A percentile compares a stretch with the other conserved stretches of the same genome.
phyloP scores from a whole-genome alignment of 306 rosid species.

The Gastrolobium bilobum region DNA sequence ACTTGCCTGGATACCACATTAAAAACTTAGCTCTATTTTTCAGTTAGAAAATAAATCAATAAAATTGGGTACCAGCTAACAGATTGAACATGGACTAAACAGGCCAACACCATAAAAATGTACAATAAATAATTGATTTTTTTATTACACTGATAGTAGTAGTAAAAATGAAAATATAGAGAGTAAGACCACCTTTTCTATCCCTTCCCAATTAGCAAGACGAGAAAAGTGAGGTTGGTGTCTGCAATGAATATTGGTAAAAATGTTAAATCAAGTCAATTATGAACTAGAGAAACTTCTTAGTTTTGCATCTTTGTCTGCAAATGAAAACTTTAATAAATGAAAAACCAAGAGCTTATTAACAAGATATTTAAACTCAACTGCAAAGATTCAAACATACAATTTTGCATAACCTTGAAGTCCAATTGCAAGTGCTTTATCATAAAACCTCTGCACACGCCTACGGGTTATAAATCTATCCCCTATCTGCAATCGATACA shows the following conservation, averaged over 20 bases:
- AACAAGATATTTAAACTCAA: constrained; percentile 25
- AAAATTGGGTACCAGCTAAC: constrained; percentile 29
- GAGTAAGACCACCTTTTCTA: constrained; percentile 66
- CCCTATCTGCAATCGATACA: constrained; percentile 73
- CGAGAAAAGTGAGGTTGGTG: constrained; percentile 86
- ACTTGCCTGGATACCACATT: constrained; percentile 9
- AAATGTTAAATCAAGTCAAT: constrained; percentile 37
- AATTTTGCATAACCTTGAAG: constrained; percentile 92
- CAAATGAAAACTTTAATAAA: constrained; percentile 6
- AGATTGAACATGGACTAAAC: constrained; percentile 39
- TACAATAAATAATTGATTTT: constrained; percentile 11
- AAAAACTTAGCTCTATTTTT: constrained; percentile 4
- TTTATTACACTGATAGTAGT: constrained; percentile 6
- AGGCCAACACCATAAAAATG: background rate
- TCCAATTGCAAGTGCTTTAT: constrained; percentile 85
- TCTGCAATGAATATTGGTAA: constrained; percentile 65
- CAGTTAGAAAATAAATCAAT: constrained; percentile 5
- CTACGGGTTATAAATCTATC: constrained; percentile 90
- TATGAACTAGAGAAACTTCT: constrained; percentile 32
- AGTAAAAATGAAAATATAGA: constrained; percentile 32
- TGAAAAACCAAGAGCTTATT: constrained; percentile 34
- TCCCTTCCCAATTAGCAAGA: constrained; percentile 97
- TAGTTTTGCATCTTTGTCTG: constrained; percentile 30
- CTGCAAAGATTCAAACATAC: constrained; percentile 63
- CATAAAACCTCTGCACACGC: constrained; percentile 85